phyloP scores from a whole-genome alignment of 768 basidiomycete species.

The Suillus luteus region DNA sequence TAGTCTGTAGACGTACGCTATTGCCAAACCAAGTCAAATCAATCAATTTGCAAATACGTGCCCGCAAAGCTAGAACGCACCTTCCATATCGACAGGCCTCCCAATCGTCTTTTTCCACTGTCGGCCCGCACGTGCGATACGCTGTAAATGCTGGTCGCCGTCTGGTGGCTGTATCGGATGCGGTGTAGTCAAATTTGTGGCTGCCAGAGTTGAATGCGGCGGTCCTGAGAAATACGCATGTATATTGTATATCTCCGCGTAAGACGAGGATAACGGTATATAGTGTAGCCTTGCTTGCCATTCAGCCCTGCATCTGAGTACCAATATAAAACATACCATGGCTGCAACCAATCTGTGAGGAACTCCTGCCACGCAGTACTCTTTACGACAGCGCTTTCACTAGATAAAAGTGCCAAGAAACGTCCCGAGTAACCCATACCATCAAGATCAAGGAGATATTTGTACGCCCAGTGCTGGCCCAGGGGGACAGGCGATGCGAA shows the following conservation, averaged over 20 bases:
- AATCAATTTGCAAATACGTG: constrained; percentile 6
- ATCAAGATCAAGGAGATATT: constrained; percentile 90
- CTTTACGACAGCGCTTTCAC: constrained; percentile 89
- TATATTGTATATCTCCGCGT: constrained; percentile 92
- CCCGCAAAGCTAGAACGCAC: constrained; percentile 43
- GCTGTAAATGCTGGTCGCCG: constrained; percentile 70
- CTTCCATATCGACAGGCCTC: constrained; percentile 89
- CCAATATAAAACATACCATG: constrained; percentile 56
- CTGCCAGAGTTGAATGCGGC: constrained; percentile 55
- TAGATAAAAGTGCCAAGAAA: constrained; percentile 82
- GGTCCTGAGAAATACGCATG: constrained; percentile 92
- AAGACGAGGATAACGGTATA: constrained; percentile 86
- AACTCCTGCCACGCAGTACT: constrained; percentile 90
- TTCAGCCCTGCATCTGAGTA: background rate
- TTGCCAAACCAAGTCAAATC: background rate
- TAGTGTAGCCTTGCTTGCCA: constrained; percentile 76
- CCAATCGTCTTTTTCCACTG: constrained; percentile 89
- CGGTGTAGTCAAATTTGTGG: constrained; percentile 51
- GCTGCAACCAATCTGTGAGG: constrained; percentile 89
- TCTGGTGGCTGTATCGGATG: constrained; percentile 41
- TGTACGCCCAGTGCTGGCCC: constrained; percentile 89
- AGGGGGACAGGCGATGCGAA: constrained; percentile 78
- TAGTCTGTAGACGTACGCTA: constrained; percentile 85
- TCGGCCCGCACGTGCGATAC: constrained; percentile 91
- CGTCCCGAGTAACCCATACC: constrained; percentile 95